These are phyloP conservation scores for Gaultheria prostrata DNA, from an alignment of 148 eudicot genomes.

Conservation along the genomic window DNA sequence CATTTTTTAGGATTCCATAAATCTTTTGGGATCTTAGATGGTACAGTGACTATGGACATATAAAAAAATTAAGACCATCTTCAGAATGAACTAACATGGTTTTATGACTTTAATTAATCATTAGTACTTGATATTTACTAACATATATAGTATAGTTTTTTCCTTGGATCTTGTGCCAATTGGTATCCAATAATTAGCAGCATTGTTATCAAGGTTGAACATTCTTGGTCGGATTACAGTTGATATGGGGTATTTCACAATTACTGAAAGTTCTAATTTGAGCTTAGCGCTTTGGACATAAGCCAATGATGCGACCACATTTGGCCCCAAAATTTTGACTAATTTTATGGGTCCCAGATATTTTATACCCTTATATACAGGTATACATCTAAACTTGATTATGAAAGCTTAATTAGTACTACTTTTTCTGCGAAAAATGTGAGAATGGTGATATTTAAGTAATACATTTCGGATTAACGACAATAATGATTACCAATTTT, in stretches of 20 bases:
- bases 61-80: not conserved
- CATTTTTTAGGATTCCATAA: not conserved
- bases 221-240: not conserved
- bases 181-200: not conserved
- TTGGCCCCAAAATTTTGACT: too few species aligned
- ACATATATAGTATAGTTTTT: not conserved
- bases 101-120: not conserved
- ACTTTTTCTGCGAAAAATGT: too few species aligned
- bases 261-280: too few species aligned
- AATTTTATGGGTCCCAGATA: too few species aligned
- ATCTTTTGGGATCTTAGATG: not conserved
- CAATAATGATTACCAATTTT: too few species aligned
- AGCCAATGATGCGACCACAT: too few species aligned
- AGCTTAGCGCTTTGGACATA: too few species aligned
- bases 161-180: not conserved
- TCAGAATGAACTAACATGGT: constrained; percentile 2
- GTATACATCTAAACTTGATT: too few species aligned
- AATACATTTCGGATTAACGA: too few species aligned
- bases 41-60: not conserved
- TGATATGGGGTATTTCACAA: not conserved
- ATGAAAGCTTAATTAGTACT: too few species aligned
- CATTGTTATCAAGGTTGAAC: not conserved
- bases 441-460: too few species aligned
- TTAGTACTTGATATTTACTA: not conserved
- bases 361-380: too few species aligned